Percentiles rank a stretch among this genome's conserved stretches.
phyloP scores from a whole-genome alignment of 2,329 filamentous ascomycete genomes.

The Fusarium xyrophilum region DNA sequence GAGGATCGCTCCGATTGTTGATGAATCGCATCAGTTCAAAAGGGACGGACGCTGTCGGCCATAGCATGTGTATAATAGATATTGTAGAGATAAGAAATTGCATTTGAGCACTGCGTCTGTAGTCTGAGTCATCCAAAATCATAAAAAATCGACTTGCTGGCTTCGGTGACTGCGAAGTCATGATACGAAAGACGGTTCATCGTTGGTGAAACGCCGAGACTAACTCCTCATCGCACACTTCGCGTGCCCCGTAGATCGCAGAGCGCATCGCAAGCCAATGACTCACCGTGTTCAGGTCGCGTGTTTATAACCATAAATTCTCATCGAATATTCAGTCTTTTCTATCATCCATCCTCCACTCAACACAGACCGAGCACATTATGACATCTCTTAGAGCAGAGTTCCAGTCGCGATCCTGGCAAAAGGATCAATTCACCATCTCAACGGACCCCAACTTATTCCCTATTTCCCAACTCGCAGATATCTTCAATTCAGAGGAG shows the following conservation, averaged over 20 bases:
- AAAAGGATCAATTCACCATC: constrained; percentile 57
- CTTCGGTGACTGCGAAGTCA: neutral
- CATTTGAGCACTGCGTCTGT: neutral
- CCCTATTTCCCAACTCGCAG: constrained; percentile 56
- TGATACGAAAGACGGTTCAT: rapidly evolving
- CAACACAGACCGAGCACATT: rapidly evolving
- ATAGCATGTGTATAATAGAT: neutral
- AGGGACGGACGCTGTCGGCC: rapidly evolving
- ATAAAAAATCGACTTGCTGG: rapidly evolving
- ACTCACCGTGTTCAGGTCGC: neutral
- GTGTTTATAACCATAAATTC: neutral
- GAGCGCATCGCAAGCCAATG: neutral
- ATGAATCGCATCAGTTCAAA: rapidly evolving
- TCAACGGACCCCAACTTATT: constrained; percentile 62
- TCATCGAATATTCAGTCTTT: too few relatives aligned
- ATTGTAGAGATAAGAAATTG: rapidly evolving
- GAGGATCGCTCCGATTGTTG: neutral
- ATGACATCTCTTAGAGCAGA: neutral
- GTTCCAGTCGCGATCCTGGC: constrained; percentile 44
- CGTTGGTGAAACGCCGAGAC: neutral
- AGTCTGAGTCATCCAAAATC: rapidly evolving
- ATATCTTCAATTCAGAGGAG: constrained; percentile 56
- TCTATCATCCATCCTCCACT: rapidly evolving
- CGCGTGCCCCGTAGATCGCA: neutral
- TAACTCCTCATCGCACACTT: neutral